Evolutionary conservation across 345 rosid species (phyloP).

Genomic region (Gossypium arboreum): DNA sequence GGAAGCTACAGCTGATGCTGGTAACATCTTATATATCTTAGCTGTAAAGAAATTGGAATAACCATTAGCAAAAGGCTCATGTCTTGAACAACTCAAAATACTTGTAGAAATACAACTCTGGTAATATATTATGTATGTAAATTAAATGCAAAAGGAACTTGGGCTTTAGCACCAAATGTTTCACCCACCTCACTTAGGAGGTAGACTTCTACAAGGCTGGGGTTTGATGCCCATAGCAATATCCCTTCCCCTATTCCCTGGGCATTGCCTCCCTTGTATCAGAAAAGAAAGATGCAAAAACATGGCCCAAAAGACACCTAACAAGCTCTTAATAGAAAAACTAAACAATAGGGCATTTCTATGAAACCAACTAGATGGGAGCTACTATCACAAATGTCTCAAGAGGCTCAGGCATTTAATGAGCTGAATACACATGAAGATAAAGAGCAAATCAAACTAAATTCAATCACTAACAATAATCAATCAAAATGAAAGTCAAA

Average conservation of each 20-base stretch:
- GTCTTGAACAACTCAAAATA: background rate
- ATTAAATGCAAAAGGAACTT: background rate
- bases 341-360: background rate
- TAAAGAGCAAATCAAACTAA: background rate
- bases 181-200: background rate
- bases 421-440: background rate
- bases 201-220: background rate
- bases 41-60: background rate
- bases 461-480: background rate
- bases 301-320: background rate
- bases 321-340: background rate
- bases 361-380: background rate
- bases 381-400: background rate
- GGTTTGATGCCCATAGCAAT: background rate
- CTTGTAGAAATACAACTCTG: background rate
- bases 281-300: background rate
- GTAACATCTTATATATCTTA: background rate
- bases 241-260: background rate
- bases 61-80: background rate
- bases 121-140: background rate
- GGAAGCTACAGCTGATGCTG: background rate
- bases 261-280: constrained; percentile 1
- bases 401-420: background rate
- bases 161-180: background rate
- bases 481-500: background rate